Base-by-base conservation (phyloP, 208 protist genomes). In the Phytomonas serpens region DNA sequence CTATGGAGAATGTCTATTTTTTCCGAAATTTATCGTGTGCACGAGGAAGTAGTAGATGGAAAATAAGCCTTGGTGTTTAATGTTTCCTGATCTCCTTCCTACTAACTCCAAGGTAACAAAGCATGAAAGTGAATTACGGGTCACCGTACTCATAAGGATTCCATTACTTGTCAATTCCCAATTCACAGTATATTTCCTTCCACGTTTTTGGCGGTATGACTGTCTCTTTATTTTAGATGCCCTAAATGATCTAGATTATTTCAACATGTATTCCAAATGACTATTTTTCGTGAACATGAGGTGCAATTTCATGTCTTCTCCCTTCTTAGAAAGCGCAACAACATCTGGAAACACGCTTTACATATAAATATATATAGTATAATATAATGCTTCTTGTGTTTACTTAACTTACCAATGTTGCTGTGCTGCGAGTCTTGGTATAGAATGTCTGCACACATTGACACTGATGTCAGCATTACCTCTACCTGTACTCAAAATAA, bases 371-470 rank as follows among this genome's bases (percentile, higher is more conserved):
- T 57, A 27, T 57, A 57, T 57, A 27, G n/a, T 57, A 27, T 57
- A 27, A 57, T 27, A 10, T 57, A 11, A 23, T 23, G 9, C 4
- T 11, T 19, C 1, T 51, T 27, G 16, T 23, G 2, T 57, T 57
- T 6, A 27, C 6, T 27, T 1, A 9, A 57, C 19, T 19, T 27
- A 4, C 47, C 47, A 2, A 57, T 19, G 47, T 57, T 27, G 47
- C 23, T 57, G 19, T 57, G 47, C 47, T 6, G 19, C 16, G 47
- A 57, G 19, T 5, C 19, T 57, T 27, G 23, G 4, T 51, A 1
- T 51, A 6, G 2, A 27, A 9, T 57, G 47, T 57, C 27, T 66
- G 66, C 67, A 72, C 64, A 19, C 33, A 61, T 16, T 37, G 64
- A 14, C 77, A 78, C 47, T 61, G 16, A 4, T 64, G 2, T 27